Evolutionary conservation across 192 early-diverging fungal species (phyloP).

Genomic region (Entomortierella parvispora): DNA sequence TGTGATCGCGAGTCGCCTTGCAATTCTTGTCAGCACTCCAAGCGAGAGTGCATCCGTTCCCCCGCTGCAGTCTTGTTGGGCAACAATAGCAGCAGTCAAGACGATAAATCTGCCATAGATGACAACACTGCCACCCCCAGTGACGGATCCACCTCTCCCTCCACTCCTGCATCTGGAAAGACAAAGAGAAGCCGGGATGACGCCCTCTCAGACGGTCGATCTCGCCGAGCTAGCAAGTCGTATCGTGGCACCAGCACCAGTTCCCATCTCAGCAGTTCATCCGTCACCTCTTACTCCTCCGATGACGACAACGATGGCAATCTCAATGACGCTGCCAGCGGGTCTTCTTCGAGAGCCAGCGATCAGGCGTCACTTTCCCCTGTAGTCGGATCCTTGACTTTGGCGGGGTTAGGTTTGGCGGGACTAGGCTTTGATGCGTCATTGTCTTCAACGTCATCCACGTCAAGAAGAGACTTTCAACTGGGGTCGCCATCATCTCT

Average conservation of each 20-base stretch:
- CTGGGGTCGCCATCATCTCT: too few relatives aligned
- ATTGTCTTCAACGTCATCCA: neutral
- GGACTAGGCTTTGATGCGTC: neutral
- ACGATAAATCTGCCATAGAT: neutral
- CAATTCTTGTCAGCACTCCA: conserved; percentile 47
- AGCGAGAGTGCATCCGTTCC: conserved; percentile 51
- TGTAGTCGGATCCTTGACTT: conserved; percentile 14
- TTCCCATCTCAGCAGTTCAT: conserved; percentile 28
- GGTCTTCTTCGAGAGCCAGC: neutral
- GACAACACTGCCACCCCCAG: too few relatives aligned
- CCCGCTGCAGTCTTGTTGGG: conserved; percentile 32
- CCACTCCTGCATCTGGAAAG: neutral
- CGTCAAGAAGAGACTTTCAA: neutral
- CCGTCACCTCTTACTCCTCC: conserved; percentile 20
- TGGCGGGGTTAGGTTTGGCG: conserved; percentile 22
- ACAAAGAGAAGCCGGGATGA: conserved; percentile 15
- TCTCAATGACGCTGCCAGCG: conserved; percentile 13
- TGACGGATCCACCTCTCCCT: too few relatives aligned
- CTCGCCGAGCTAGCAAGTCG: conserved; percentile 23
- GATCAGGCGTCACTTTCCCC: conserved; percentile 14
- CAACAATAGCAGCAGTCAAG: conserved; percentile 1
- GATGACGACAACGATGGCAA: conserved; percentile 1
- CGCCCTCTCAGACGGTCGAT: conserved; percentile 14
- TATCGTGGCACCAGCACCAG: conserved; percentile 34
- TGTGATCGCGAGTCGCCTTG: conserved; percentile 50